Conservation (phyloP, 2,329 filamentous ascomycete genomes). For the Claviceps arundinis region DNA sequence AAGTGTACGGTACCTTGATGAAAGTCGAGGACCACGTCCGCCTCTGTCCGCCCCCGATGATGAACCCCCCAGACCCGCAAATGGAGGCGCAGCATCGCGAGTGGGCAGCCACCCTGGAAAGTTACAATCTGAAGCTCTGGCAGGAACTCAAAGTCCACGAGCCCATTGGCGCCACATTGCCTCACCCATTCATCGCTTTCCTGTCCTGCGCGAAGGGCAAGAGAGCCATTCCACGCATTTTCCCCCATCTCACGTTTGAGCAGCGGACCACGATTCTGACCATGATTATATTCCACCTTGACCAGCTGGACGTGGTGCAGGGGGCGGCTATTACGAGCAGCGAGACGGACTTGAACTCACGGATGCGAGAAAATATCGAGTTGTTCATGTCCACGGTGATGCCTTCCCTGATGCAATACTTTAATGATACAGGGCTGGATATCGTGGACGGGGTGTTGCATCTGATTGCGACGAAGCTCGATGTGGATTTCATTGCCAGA, state of each 20-base stretch:
- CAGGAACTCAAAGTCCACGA: conserved; percentile 81
- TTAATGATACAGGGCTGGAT: conserved; percentile 80
- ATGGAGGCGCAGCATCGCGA: conserved; percentile 62
- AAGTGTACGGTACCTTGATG: conserved; percentile 80
- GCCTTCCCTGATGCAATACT: conserved; percentile 76
- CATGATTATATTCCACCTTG: conserved; percentile 88
- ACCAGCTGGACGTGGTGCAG: conserved; percentile 80
- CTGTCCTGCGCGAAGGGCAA: conserved; percentile 92
- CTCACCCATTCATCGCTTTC: conserved; percentile 92
- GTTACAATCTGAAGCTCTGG: conserved; percentile 76
- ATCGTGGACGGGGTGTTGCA: conserved; percentile 85
- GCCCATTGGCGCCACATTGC: conserved; percentile 62
- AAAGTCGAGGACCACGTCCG: conserved; percentile 87
- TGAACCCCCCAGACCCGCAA: conserved; percentile 46
- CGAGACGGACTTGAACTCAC: conserved; percentile 57
- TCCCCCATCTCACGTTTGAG: conserved; percentile 82
- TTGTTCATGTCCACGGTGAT: conserved; percentile 81
- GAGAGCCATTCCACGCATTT: conserved; percentile 87
- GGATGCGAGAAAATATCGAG: conserved; percentile 82
- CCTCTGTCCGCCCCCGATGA: conserved; percentile 51
- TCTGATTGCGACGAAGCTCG: conserved; percentile 69
- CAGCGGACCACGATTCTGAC: conserved; percentile 92
- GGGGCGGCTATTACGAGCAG: conserved; percentile 62
- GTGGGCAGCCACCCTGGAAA: conserved; percentile 47
- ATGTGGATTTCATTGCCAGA: conserved; percentile 70